Evolutionary conservation across 345 rosid species (phyloP).

Genomic region (Bretschneidera sinensis): DNA sequence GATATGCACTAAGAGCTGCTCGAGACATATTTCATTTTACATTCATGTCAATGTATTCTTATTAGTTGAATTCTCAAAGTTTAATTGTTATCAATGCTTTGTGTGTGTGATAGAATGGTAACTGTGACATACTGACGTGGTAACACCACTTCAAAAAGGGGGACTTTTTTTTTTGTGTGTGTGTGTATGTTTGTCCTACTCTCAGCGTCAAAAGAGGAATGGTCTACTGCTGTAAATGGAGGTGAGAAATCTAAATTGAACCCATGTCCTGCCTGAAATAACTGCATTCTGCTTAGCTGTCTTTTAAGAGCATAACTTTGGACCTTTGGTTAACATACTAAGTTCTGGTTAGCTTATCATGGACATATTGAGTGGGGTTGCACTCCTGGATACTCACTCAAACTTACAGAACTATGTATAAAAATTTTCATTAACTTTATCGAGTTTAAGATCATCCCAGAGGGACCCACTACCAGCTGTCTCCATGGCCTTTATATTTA

Average conservation of each 20-base stretch:
- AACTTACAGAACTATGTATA: no score
- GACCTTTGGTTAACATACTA: no score
- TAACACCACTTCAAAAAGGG: background rate
- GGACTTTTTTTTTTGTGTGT: background rate
- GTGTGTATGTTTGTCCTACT: background rate
- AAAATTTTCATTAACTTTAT: no score
- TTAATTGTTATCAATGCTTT: no score
- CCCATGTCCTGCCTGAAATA: background rate
- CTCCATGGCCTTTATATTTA: background rate
- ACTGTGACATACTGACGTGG: no score
- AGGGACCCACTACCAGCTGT: background rate
- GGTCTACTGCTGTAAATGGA: background rate
- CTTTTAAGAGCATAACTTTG: no score
- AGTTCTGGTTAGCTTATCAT: no score
- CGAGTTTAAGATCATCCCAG: background rate
- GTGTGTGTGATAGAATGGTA: no score
- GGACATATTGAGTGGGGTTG: no score
- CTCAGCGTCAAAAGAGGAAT: background rate
- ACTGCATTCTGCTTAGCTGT: background rate
- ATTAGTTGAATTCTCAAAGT: no score
- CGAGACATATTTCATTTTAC: background rate
- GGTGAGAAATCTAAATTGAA: background rate
- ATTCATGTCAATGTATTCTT: no score
- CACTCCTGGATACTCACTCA: no score
- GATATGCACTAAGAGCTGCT: background rate